Base-by-base conservation (phyloP, 495 filamentous ascomycete genomes). In the Rostrohypoxylon terebratum region DNA sequence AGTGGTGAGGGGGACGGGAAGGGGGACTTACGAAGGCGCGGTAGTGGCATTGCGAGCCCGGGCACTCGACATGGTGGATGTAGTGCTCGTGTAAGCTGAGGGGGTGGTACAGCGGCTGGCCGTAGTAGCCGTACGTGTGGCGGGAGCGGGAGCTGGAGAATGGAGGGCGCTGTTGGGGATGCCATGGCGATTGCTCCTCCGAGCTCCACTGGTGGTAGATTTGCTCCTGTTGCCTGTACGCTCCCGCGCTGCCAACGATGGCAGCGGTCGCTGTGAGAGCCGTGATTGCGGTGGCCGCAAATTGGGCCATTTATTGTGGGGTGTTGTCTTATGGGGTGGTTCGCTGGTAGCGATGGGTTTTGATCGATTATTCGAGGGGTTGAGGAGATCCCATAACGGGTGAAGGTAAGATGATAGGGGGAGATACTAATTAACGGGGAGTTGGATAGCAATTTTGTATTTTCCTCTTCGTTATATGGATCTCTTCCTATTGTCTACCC, bases 11-110 rank as follows among this genome's bases (percentile, higher is more conserved):
- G 3, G 10, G 21, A 21, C 4, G 4, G 20, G 16, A 16, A n/a
- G 28, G 21, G 9, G 10, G 28, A 57, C 75, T 44, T 63, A 77
- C 75, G 61, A 75, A 75, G 25, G 71, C 73, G 48, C 64, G 68
- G 42, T 72, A 77, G 28, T 76, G 73, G 7, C 73, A 77, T 33
- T 68, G 64, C 20, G 68, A 64, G 13, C 44, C 63, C 0, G 59
- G 28, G 45, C 65, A 74, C 25, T 59, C 70, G 14, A 40, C 28
- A 16, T 69, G 40, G 58, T 63, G 67, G 10, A 62, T 16, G 33
- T 65, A 34, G 51, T 73, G 70, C 48, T 68, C 60, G 55, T 73
- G 65, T 25, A 73, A 7, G 7, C 65, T 60, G 4, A 60, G 40
- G 0, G 70, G 59, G 14, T 64, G 64, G 69, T 54, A 68, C 31